A percentile compares a stretch with the other conserved stretches of the same genome.
These are phyloP conservation scores for Beta macrorhiza DNA, from an alignment of 179 eudicot species.

Conservation along the genomic window DNA sequence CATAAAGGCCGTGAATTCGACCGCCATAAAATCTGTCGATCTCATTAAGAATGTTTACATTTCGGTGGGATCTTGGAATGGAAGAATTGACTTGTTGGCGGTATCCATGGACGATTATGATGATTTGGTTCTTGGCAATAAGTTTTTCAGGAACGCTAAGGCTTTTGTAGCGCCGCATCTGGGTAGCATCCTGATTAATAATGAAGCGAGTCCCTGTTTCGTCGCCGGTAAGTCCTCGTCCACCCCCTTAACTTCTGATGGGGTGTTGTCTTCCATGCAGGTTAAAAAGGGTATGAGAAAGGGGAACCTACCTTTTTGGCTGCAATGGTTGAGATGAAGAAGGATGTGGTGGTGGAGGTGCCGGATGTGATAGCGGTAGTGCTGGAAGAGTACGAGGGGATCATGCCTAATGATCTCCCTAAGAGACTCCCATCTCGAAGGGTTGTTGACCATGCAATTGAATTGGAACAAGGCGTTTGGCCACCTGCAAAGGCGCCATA, in stretches of 20 bases:
- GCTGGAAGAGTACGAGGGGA: neutral
- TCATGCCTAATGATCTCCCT: neutral
- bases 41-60: no score
- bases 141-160: neutral
- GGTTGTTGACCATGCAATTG: neutral
- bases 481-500: neutral
- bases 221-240: no score
- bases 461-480: neutral
- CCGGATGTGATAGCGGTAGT: neutral
- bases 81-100: neutral
- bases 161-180: neutral
- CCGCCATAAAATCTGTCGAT: no score
- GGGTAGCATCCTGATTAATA: neutral
- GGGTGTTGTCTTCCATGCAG: no score
- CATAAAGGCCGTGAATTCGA: no score
- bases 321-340: no score
- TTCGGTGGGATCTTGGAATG: no score
- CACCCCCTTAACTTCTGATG: neutral
- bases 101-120: neutral
- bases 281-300: no score
- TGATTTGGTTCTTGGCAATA: neutral
- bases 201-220: neutral
- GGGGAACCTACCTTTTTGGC: no score
- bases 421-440: neutral
- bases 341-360: no score